Conservation (phyloP, 192 early-diverging fungal genomes). For the Powellomyces hirtus region DNA sequence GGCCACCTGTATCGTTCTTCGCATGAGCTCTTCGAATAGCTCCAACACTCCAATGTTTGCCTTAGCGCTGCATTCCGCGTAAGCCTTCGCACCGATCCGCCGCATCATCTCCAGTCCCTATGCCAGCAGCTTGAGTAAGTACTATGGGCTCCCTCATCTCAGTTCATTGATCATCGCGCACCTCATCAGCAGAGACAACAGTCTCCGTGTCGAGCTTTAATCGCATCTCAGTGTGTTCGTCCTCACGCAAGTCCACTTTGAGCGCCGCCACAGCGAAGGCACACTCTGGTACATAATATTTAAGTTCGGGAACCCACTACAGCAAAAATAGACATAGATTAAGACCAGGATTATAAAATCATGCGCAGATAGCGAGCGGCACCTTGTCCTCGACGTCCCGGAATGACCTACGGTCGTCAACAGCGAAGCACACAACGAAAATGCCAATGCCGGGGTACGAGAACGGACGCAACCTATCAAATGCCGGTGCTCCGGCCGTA, state of each 20-base stretch:
- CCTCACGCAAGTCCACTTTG: constrained; percentile 16
- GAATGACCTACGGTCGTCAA: constrained; percentile 14
- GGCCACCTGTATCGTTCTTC: neutral
- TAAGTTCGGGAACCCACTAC: constrained; percentile 25
- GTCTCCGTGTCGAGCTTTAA: neutral
- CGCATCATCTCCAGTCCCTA: constrained; percentile 12
- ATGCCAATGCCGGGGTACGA: constrained; percentile 18
- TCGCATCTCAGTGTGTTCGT: neutral
- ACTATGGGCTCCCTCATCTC: too few relatives aligned
- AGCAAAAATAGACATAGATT: neutral
- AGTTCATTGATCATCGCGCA: too few relatives aligned
- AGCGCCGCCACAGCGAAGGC: constrained; percentile 11
- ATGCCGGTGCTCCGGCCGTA: constrained; percentile 21
- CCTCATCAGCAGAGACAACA: constrained; percentile 1
- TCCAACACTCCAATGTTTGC: neutral
- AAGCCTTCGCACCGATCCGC: constrained; percentile 30
- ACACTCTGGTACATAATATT: constrained; percentile 4
- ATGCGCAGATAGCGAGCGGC: neutral
- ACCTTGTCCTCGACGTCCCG: constrained; percentile 23
- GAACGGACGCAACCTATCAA: constrained; percentile 27
- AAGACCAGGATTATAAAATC: neutral
- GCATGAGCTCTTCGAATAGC: neutral
- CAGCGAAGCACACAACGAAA: constrained; percentile 28
- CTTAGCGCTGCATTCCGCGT: constrained; percentile 37
- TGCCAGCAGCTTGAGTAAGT: too few relatives aligned